Conservation (phyloP, 2,329 filamentous ascomycete genomes). For the Emergomyces orientalis region DNA sequence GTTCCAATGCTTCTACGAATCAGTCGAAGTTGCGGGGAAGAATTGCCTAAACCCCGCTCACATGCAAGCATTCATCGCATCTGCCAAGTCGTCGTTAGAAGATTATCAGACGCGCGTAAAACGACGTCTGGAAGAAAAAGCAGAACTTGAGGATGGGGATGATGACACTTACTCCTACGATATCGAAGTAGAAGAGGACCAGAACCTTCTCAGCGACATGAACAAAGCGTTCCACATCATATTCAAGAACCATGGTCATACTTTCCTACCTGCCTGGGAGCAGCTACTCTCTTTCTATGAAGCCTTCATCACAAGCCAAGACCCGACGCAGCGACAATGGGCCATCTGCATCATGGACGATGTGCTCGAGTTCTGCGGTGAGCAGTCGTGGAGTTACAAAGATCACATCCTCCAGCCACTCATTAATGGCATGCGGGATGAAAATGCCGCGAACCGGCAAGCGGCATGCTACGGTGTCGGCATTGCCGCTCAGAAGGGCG, state of each 20-base stretch:
- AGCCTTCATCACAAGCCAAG: constrained; percentile 66
- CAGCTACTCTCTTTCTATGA: constrained; percentile 76
- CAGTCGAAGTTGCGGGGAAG: constrained; percentile 84
- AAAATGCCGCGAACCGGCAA: constrained; percentile 84
- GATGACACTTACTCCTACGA: constrained; percentile 80
- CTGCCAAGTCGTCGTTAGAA: constrained; percentile 73
- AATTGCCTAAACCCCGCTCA: constrained; percentile 67
- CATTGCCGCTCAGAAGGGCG: constrained; percentile 88
- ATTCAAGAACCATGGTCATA: constrained; percentile 86
- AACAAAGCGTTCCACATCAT: constrained; percentile 99
- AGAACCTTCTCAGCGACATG: constrained; percentile 95
- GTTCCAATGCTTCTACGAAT: constrained; percentile 99
- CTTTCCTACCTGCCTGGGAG: constrained; percentile 84
- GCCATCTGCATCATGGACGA: constrained; percentile 98
- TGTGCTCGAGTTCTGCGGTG: constrained; percentile 91
- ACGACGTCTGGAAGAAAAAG: constrained; percentile 72
- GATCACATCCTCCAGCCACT: constrained; percentile 80
- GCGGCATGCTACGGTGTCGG: constrained; percentile 93
- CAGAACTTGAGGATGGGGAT: constrained; percentile 77
- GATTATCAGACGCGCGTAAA: constrained; percentile 87
- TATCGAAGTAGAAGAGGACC: constrained; percentile 92
- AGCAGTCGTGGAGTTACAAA: constrained; percentile 77
- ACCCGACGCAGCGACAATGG: constrained; percentile 93
- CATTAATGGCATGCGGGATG: constrained; percentile 73
- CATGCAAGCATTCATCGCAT: constrained; percentile 80